Conservation (phyloP, 73 alveolate species). For the Effrenium voratum region DNA sequence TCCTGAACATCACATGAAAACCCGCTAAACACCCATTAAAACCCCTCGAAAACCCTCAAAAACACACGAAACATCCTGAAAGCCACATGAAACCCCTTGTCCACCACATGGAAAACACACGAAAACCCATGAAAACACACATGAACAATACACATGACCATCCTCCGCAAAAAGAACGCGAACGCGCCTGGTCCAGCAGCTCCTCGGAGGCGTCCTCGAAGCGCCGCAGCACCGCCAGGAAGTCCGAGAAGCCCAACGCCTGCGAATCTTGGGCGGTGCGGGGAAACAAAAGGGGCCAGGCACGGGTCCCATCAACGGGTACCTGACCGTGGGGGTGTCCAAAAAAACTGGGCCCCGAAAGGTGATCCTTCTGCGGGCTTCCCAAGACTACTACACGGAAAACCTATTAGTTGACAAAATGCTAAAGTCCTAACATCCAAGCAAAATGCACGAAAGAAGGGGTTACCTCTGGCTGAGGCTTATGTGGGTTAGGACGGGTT, state of each 20-base stretch:
- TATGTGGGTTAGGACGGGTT: too few relatives aligned
- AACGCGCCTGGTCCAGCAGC: conserved; percentile 37
- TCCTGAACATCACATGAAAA: not conserved
- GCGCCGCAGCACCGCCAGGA: conserved; percentile 6
- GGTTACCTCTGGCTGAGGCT: too few relatives aligned
- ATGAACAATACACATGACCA: not conserved
- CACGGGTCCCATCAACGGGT: too few relatives aligned
- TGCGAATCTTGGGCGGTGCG: not conserved
- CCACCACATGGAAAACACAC: not conserved
- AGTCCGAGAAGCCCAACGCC: not conserved
- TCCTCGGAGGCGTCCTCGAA: conserved; percentile 19
- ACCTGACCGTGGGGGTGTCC: not conserved
- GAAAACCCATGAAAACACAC: not conserved
- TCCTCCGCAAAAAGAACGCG: not conserved
- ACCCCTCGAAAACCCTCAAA: not conserved
- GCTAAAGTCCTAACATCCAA: not conserved
- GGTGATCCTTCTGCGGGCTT: not conserved
- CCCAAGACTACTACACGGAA: not conserved
- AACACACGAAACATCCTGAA: not conserved
- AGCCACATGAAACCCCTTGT: not conserved
- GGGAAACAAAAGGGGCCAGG: not conserved
- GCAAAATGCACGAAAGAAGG: too few relatives aligned
- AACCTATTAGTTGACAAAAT: not conserved
- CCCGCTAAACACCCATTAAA: not conserved
- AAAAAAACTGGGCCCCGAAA: not conserved